These are phyloP conservation scores for Colletotrichum brevisporum DNA, from an alignment of 2,329 filamentous ascomycete genomes.

Conservation along the genomic window DNA sequence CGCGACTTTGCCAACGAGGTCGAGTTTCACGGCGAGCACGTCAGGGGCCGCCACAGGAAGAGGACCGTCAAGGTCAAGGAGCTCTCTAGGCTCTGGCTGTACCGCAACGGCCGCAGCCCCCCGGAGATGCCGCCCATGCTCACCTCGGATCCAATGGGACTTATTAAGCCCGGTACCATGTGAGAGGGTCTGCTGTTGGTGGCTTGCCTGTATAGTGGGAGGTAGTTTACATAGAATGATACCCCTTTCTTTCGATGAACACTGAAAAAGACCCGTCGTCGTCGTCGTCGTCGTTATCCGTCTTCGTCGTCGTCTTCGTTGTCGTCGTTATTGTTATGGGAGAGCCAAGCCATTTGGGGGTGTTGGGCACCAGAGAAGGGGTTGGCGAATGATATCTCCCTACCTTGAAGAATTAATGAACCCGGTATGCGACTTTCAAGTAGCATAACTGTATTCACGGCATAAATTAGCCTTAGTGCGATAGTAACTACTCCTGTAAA, in stretches of 20 bases:
- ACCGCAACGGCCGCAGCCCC: slow-evolving; percentile 71
- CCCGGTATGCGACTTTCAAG: too few species aligned
- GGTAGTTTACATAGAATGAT: slow-evolving; percentile 29
- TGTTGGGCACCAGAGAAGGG: too few species aligned
- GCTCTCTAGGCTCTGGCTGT: slow-evolving; percentile 73
- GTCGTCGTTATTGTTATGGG: too few species aligned
- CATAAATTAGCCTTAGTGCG: too few species aligned
- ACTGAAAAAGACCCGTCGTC: too few species aligned
- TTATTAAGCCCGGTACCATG: slow-evolving; percentile 56
- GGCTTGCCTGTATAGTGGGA: background rate
- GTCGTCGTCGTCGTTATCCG: too few species aligned
- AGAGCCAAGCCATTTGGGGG: too few species aligned
- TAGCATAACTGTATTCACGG: too few species aligned
- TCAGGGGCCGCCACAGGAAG: slow-evolving; percentile 44
- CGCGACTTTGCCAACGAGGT: slow-evolving; percentile 55
- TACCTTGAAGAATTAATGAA: too few species aligned
- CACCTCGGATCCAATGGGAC: slow-evolving; percentile 49
- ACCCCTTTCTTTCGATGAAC: slow-evolving; percentile 6
- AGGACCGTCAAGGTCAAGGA: slow-evolving; percentile 68
- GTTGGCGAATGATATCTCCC: too few species aligned
- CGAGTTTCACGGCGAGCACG: slow-evolving; percentile 54
- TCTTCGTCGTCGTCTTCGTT: too few species aligned
- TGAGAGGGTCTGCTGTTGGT: slow-evolving; percentile 38
- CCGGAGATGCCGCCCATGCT: slow-evolving; percentile 56
- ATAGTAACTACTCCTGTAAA: too few species aligned